These are phyloP conservation scores for Glaciozyma antarctica DNA, from an alignment of 768 basidiomycete species.

Conservation along the genomic window DNA sequence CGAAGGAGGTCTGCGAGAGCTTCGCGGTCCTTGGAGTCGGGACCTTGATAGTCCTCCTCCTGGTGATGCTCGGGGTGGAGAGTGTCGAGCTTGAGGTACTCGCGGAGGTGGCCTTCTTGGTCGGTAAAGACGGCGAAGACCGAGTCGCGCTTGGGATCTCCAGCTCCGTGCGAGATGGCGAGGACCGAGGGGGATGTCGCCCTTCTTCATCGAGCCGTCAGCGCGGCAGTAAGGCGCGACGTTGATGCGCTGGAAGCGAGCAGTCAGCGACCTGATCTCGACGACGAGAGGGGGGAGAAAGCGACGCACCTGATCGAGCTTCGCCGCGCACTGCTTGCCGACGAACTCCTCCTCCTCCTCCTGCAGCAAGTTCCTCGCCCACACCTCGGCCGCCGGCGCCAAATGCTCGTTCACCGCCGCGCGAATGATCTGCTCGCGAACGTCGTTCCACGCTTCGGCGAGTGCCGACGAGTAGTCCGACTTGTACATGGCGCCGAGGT, in stretches of 20 bases:
- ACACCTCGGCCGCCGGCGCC: conserved; percentile 74
- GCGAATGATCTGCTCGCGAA: conserved; percentile 66
- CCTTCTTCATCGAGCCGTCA: conserved; percentile 55
- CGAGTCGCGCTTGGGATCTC: conserved; percentile 83
- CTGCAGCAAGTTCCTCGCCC: conserved; percentile 77
- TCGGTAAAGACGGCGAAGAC: conserved; percentile 78
- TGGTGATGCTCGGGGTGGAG: conserved; percentile 39
- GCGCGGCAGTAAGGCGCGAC: conserved; percentile 31
- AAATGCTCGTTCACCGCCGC: conserved; percentile 70
- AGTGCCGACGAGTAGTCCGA: conserved; percentile 77
- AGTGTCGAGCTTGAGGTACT: conserved; percentile 80
- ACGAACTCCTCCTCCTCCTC: conserved; percentile 83
- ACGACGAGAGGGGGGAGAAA: neutral
- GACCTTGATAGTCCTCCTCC: neutral
- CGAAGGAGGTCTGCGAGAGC: conserved; percentile 75
- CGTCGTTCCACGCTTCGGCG: conserved; percentile 81
- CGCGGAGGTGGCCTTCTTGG: conserved; percentile 78
- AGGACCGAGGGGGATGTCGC: conserved; percentile 70
- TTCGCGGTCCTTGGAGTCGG: conserved; percentile 17
- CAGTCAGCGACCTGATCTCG: neutral
- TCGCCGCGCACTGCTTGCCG: conserved; percentile 56
- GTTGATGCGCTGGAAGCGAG: conserved; percentile 19
- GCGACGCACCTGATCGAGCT: conserved; percentile 58
- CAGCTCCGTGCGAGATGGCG: conserved; percentile 88
- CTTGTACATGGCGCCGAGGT: conserved; percentile 67